Base-by-base conservation (phyloP, 2,329 filamentous ascomycete genomes). In the Epichloe scottii region DNA sequence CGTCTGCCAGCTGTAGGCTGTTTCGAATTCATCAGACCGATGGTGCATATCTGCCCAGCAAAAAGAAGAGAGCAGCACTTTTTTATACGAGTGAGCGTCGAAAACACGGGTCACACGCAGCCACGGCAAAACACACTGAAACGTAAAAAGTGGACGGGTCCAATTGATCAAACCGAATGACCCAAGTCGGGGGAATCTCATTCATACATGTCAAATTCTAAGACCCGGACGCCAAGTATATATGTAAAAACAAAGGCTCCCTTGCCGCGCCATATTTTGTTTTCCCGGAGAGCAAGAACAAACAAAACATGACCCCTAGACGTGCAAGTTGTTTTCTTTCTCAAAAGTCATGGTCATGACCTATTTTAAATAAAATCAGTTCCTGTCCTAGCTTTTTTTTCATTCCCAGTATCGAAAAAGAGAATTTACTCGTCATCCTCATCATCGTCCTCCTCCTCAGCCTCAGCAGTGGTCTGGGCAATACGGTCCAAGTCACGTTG, bases 401-500 rank as follows among this genome's bases (percentile, higher is more conserved):
- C 5, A 14, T 26, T 26, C 19, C 7, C 15, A 40, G 10, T 12
- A 8, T 19, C 15, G n/a, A 43, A 17, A 30, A 15, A 5, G 19
- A 26, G 10, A 17, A 26, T 75, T 75, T 82, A 82, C 74, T 84
- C 81, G 60, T 83, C 79, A 65, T 81, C 78, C 64, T 81, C 78
- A 54, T 81, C 77, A 54, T 30, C 26, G 4, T 79, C 77, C 63
- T 82, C 81, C 68, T 85, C 81, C 56, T 85, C 82, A 56, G 79
- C 81, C 76, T 86, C 82, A 63, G 81, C 78, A 53, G 81, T 87
- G 68, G 85, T 89, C 78, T 87, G 84, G 68, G 87, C 87, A 65
- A 91, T 90, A 77, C 82, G 91, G 81, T 97, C 93, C 81, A 98
- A 82, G 86, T 98, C 93, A 81, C 93, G 88, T 84, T 96, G 90